Evolutionary conservation across 2,329 filamentous ascomycete genomes (phyloP).

Genomic region (Ambrosiella xylebori): DNA sequence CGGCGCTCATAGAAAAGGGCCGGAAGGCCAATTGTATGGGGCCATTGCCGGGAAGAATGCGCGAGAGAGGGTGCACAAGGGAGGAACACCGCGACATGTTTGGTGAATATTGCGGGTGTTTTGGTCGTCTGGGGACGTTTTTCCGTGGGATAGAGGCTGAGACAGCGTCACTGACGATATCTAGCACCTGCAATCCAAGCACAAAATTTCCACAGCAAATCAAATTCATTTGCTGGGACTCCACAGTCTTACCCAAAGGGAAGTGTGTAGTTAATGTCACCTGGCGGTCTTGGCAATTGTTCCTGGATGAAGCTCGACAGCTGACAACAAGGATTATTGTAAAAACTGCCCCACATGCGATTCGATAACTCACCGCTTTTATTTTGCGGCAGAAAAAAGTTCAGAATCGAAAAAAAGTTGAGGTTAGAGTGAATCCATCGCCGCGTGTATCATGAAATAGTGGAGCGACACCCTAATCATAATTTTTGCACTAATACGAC

Average conservation of each 20-base stretch:
- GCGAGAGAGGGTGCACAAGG: conserved; percentile 37
- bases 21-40: conserved; percentile 21
- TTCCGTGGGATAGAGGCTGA: neutral
- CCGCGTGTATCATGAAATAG: too few species aligned
- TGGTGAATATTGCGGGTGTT: neutral
- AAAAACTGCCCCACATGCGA: conserved; percentile 4
- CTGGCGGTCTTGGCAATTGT: too few species aligned
- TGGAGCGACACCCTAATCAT: too few species aligned
- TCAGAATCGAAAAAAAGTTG: conserved; percentile 2
- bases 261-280: too few species aligned
- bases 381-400: conserved; percentile 11
- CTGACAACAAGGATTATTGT: neutral
- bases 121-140: neutral
- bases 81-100: conserved; percentile 43
- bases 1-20: conserved; percentile 22
- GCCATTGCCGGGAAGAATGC: conserved; percentile 14
- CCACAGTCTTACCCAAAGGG: neutral
- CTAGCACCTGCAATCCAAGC: neutral
- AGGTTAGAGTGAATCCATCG: neutral
- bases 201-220: conserved; percentile 1
- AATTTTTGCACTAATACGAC: too few species aligned
- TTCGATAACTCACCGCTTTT: conserved; percentile 1
- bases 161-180: neutral
- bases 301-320: too few species aligned
- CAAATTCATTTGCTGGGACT: neutral